These are phyloP conservation scores for Alternaria ventricosa DNA, from an alignment of 2,329 filamentous ascomycete species.

Conservation along the genomic window DNA sequence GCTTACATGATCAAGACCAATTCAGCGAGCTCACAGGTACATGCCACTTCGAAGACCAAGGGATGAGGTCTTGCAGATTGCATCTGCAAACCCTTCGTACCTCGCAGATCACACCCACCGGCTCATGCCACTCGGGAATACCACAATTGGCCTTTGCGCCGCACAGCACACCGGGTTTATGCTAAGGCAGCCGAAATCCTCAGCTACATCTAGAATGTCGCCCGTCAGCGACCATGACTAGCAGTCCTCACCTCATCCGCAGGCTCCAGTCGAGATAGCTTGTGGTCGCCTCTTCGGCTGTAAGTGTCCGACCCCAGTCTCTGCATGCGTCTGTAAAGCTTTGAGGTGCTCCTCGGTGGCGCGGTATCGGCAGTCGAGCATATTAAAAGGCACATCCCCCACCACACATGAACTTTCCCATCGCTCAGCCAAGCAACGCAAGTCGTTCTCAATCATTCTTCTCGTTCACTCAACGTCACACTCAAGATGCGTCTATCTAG, in stretches of 20 bases:
- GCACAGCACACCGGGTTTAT: not conserved
- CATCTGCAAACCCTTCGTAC: not conserved
- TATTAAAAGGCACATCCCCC: not conserved
- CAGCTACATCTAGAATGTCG: not conserved
- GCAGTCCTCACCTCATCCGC: not conserved
- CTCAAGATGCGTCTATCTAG: constrained; percentile 9
- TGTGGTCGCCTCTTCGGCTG: not conserved
- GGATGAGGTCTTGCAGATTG: not conserved
- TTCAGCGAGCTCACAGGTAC: not conserved
- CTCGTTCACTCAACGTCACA: not conserved
- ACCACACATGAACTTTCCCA: not conserved
- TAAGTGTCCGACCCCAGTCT: constrained; percentile 2
- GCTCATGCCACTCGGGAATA: not conserved
- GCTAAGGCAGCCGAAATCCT: not conserved
- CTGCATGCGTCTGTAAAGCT: constrained; percentile 3
- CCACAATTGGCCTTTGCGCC: not conserved
- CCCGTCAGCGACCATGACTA: not conserved
- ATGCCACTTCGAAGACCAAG: not conserved
- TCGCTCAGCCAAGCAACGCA: not conserved
- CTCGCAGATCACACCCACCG: not conserved
- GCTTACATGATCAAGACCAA: not conserved
- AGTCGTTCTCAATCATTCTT: no score
- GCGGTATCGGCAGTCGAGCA: not conserved
- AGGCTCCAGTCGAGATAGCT: not conserved
- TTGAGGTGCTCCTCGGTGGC: not conserved